phyloP scores from a whole-genome alignment of 306 rosid genomes.

The Lathyrus sativus region DNA sequence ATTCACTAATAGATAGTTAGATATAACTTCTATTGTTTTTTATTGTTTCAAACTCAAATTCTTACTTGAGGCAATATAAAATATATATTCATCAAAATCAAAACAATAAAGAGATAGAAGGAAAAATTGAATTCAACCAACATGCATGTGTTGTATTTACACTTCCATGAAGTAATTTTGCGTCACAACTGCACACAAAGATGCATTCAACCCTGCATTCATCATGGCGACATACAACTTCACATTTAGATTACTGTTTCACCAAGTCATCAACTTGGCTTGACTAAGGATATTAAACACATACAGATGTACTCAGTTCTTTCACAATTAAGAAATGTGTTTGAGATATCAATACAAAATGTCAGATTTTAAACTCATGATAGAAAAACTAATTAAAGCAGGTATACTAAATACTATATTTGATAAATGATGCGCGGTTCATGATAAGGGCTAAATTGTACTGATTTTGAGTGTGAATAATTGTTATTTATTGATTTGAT shows the following conservation, averaged over 20 bases:
- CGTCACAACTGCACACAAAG: conserved; percentile 18
- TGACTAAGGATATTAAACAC: conserved; percentile 11
- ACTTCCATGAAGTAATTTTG: background rate
- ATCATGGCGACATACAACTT: no score
- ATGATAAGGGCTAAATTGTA: no score
- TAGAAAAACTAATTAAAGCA: conserved; percentile 27
- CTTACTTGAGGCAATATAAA: background rate
- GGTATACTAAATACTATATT: conserved; percentile 1
- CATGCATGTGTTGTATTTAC: conserved; percentile 14
- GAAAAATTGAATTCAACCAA: conserved; percentile 11
- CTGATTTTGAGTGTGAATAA: no score
- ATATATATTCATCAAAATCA: background rate
- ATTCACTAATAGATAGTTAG: background rate
- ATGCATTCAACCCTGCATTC: background rate
- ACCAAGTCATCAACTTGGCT: conserved; percentile 12
- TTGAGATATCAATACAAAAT: conserved; percentile 17
- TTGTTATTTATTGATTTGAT: no score
- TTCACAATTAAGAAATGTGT: conserved; percentile 18
- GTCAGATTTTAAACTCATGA: conserved; percentile 10
- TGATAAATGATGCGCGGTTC: no score
- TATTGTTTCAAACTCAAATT: background rate
- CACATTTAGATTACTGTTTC: background rate
- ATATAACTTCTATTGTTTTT: background rate
- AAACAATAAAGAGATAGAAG: background rate
- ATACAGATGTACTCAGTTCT: background rate